Base-by-base conservation (phyloP, 768 basidiomycete species). In the Kwoniella botswanensis region DNA sequence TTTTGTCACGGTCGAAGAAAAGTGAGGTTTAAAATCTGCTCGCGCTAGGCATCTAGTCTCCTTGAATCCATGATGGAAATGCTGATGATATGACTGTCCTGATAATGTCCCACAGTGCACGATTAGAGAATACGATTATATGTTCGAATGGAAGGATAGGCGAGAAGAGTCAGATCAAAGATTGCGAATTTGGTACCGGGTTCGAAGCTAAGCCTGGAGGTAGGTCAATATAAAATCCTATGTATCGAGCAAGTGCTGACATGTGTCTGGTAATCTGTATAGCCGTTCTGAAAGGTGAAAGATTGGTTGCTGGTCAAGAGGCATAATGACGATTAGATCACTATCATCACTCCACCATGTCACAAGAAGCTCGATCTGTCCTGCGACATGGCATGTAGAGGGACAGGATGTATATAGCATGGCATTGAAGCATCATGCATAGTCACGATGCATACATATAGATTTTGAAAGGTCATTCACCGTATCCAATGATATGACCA, bases 1-100 rank as follows among this genome's bases (percentile, higher is more conserved):
- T 79, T 94, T 96, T 77, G 95, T 94, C 76, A 87, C 92, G 4
- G 85, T 98, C 13, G 91, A 88, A 54, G 93, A 96, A 68, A 93
- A 93, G 94, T 93, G 72, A 78, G 89, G 79, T 41, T 13, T 1
- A 18, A 12, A 5, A 43, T 61, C 18, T 35, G 35, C 35, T 35
- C 35, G 7, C 35, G 1, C 35, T 35, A 35, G 35, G 35, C 35
- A 7, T 35, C 35, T 9, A 35, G 1, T 7, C 35, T 35, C 35
- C 35, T 35, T 35, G 35, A 35, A 7, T 35, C 1, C 35, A 7
- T 35, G 35, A 35, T 35, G 35, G 7, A 35, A 35, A 35, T 35
- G 35, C 35, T 35, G 35, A 35, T 35, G 35, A 35, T 5, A 7
- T 35, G 35, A 35, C 4, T 35, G n/a, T n/a, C n/a, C n/a, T n/a